Evolutionary conservation across 1,284 basidiomycete genomes (phyloP).

Genomic region (Cryptococcus sp.): DNA sequence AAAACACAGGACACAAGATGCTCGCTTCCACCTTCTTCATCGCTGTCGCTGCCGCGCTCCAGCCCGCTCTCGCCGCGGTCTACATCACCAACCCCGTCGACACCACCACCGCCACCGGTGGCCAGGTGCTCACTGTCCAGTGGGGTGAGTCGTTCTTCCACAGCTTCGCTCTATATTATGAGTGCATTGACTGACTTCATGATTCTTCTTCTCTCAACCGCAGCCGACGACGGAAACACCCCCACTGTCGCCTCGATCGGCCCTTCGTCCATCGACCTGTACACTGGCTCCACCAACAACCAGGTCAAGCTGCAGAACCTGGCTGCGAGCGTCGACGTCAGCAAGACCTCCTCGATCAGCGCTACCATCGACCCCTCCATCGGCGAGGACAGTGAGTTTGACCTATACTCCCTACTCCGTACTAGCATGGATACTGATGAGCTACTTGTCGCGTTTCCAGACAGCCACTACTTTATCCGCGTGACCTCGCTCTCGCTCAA

Average conservation of each 20-base stretch:
- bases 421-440: background rate
- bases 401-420: background rate
- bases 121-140: slow-evolving; percentile 61
- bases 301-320: slow-evolving; percentile 69
- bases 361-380: slow-evolving; percentile 65
- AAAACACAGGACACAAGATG: slow-evolving; percentile 25
- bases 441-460: slow-evolving; percentile 16
- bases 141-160: slow-evolving; percentile 59
- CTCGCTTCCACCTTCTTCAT: slow-evolving; percentile 40
- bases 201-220: background rate
- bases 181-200: background rate
- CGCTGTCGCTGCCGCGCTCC: slow-evolving; percentile 54
- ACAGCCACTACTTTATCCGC: slow-evolving; percentile 57
- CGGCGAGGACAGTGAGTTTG: slow-evolving; percentile 59
- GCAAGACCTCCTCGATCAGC: slow-evolving; percentile 57
- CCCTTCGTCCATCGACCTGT: slow-evolving; percentile 65
- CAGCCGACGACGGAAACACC: slow-evolving; percentile 59
- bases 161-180: too few species aligned
- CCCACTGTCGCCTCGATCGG: slow-evolving; percentile 67
- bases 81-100: slow-evolving; percentile 55
- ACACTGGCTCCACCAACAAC: slow-evolving; percentile 54
- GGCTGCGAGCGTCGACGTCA: slow-evolving; percentile 63
- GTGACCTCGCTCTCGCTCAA: slow-evolving; percentile 63
- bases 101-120: slow-evolving; percentile 61
- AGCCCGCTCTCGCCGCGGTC: slow-evolving; percentile 46